Conservation (phyloP, 1,139 yeast genomes). For the Saccharomyces hybrid region DNA sequence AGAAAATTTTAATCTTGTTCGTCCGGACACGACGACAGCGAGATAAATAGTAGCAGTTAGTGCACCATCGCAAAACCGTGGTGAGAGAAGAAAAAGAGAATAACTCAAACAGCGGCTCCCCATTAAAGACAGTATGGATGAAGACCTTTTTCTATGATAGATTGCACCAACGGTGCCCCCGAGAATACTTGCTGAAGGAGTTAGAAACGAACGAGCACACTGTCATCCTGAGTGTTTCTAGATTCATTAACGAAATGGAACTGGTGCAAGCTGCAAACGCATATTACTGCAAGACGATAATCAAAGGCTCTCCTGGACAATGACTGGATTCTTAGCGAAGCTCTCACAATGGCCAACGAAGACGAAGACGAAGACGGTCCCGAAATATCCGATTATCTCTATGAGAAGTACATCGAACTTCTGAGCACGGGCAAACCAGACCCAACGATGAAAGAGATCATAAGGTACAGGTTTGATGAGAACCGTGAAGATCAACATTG, state of each 20-base stretch:
- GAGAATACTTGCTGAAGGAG: constrained; percentile 1
- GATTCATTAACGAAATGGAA: constrained; percentile 12
- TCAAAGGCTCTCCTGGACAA: constrained; percentile 38
- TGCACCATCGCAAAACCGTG: not conserved
- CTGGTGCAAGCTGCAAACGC: constrained; percentile 35
- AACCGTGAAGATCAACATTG: constrained; percentile 36
- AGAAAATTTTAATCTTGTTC: not conserved
- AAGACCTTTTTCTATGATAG: constrained; percentile 8
- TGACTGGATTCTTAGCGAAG: not conserved
- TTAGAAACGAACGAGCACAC: constrained; percentile 5
- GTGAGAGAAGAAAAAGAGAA: not conserved
- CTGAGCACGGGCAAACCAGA: constrained; percentile 36
- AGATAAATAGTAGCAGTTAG: not conserved
- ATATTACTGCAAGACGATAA: constrained; percentile 42
- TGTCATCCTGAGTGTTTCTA: constrained; percentile 3
- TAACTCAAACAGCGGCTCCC: not conserved
- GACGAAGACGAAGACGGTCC: constrained; percentile 7
- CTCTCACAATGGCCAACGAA: constrained; percentile 18
- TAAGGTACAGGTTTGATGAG: constrained; percentile 39
- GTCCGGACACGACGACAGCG: not conserved
- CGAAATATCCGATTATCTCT: constrained; percentile 39
- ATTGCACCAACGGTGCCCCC: constrained; percentile 16
- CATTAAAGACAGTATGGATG: not conserved
- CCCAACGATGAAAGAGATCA: constrained; percentile 43
- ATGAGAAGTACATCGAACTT: constrained; percentile 43